phyloP scores from a whole-genome alignment of 768 basidiomycete genomes.

The Russula lepida region DNA sequence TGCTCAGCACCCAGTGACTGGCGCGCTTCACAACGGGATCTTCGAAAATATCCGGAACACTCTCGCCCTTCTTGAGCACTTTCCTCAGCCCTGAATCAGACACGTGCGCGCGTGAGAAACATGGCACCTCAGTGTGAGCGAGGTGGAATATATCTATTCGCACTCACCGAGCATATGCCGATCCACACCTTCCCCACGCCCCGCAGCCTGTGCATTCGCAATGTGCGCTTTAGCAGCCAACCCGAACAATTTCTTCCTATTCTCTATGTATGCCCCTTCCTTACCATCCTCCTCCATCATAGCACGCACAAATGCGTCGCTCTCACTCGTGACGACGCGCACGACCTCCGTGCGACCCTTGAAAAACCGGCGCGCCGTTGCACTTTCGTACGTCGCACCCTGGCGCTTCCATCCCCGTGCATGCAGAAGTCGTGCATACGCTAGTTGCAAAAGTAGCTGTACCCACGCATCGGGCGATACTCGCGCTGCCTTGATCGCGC shows the following conservation, averaged over 20 bases:
- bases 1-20: constrained; percentile 82
- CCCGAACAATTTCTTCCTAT: constrained; percentile 46
- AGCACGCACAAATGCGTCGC: constrained; percentile 64
- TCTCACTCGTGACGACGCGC: constrained; percentile 68
- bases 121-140: not conserved
- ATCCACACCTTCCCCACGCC: constrained; percentile 70
- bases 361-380: constrained; percentile 78
- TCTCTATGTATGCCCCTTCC: constrained; percentile 35
- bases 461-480: constrained; percentile 95
- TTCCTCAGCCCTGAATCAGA: constrained; percentile 58
- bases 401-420: constrained; percentile 34
- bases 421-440: constrained; percentile 60
- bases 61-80: constrained; percentile 51
- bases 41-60: constrained; percentile 57
- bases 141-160: not conserved
- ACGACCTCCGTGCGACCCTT: constrained; percentile 95
- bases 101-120: not conserved
- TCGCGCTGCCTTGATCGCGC: constrained; percentile 74
- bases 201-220: constrained; percentile 53
- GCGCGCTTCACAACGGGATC: constrained; percentile 69
- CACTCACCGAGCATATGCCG: constrained; percentile 74
- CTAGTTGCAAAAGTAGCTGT: constrained; percentile 87
- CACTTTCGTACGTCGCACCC: constrained; percentile 91
- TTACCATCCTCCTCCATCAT: constrained; percentile 48
- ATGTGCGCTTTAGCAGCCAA: constrained; percentile 59